Evolutionary conservation across 441 rosid species (phyloP).

Genomic region (Euphorbia corollata): DNA sequence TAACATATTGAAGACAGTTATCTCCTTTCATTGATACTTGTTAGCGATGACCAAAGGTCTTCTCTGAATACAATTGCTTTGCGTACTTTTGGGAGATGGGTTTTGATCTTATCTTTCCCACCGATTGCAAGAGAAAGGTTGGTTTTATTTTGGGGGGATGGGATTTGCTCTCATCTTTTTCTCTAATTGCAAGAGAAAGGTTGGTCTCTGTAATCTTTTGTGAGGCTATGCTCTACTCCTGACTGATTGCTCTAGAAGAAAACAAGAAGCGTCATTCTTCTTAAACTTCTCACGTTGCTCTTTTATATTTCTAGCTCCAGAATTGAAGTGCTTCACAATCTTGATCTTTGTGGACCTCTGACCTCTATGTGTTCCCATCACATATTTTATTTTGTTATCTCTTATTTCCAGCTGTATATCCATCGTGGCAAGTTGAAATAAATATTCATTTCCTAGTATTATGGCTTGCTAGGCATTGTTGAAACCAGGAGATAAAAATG

Average conservation of each 20-base stretch:
- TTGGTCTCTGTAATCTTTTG: background rate
- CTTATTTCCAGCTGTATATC: background rate
- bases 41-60: background rate
- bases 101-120: background rate
- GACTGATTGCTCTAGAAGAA: background rate
- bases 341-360: background rate
- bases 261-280: background rate
- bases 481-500: constrained; percentile 3
- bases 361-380: too few relatives aligned
- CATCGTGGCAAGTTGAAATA: too few relatives aligned
- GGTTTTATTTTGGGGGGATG: background rate
- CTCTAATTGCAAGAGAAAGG: too few relatives aligned
- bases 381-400: background rate
- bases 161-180: too few relatives aligned
- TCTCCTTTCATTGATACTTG: background rate
- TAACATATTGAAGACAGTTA: background rate
- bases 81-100: background rate
- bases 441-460: background rate
- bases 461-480: background rate
- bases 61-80: background rate
- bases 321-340: background rate
- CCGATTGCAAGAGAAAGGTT: background rate
- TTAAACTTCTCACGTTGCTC: background rate
- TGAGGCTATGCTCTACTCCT: background rate
- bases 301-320: background rate